Evolutionary conservation across 2,329 filamentous ascomycete species (phyloP).

Genomic region (Coniochaeta prunicola): DNA sequence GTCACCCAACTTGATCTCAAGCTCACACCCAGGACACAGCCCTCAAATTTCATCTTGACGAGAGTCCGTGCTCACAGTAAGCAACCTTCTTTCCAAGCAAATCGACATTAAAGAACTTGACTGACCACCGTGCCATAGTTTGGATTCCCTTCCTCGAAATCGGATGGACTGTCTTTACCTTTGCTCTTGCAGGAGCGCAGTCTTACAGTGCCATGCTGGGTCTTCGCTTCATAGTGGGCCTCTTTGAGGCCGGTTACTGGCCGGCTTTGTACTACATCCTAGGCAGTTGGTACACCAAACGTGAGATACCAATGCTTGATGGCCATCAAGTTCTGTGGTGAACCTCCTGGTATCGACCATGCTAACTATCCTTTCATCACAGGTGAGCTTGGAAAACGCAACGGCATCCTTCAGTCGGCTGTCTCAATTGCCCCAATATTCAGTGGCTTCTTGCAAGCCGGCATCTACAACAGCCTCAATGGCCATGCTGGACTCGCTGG

Average conservation of each 20-base stretch:
- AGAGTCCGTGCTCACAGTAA: neutral
- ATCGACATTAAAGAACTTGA: too few species aligned
- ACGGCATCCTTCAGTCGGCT: neutral
- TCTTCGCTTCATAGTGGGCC: neutral
- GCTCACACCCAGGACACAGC: neutral
- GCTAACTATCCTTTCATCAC: neutral
- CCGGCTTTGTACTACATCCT: neutral
- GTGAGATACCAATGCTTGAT: neutral
- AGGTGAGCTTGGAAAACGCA: neutral
- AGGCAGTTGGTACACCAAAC: neutral
- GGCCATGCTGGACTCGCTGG: neutral
- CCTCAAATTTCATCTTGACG: neutral
- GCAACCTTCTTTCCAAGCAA: neutral
- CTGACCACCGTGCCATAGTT: neutral
- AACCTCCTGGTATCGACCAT: neutral
- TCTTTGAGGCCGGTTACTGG: neutral
- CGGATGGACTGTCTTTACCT: neutral
- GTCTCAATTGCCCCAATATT: neutral
- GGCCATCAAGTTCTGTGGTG: neutral
- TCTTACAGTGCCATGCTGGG: neutral
- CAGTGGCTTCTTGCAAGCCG: neutral
- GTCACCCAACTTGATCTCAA: neutral
- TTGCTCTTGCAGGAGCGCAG: neutral
- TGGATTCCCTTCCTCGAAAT: neutral
- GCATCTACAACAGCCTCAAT: neutral